Percentiles rank a stretch among this genome's conserved stretches.
Conservation (phyloP, 73 alveolate species). For the Paramecium sonneborni region DNA sequence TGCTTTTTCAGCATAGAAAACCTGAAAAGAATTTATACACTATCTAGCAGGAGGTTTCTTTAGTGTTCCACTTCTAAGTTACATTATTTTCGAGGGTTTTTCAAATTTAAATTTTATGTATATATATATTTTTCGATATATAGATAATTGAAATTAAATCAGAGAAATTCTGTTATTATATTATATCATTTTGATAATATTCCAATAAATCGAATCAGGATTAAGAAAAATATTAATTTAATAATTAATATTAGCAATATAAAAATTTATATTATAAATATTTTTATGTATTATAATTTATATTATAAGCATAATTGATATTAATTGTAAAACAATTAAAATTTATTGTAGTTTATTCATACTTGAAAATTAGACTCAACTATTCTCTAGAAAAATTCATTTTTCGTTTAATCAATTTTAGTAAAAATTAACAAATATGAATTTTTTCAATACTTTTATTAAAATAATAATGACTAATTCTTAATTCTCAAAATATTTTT, state of each 20-base stretch:
- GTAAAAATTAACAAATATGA: background rate
- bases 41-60: slow-evolving; percentile 6
- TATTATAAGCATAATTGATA: no score
- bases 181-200: background rate
- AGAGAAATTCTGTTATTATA: background rate
- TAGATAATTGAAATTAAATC: background rate
- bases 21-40: background rate
- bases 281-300: no score
- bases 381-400: no score
- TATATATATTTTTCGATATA: background rate
- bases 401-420: background rate
- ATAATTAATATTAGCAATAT: no score
- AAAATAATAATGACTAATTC: background rate
- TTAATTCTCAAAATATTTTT: background rate
- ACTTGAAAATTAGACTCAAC: no score
- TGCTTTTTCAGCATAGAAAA: slow-evolving; percentile 6
- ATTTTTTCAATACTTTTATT: background rate
- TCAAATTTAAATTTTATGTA: background rate
- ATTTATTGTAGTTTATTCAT: no score
- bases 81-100: background rate
- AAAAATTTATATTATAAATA: no score
- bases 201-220: no score
- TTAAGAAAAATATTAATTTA: no score
- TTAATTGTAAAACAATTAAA: no score
- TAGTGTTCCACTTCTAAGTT: slow-evolving; percentile 10